phyloP scores from a whole-genome alignment of 371 early-diverging fungal genomes.

The Circinella minor region DNA sequence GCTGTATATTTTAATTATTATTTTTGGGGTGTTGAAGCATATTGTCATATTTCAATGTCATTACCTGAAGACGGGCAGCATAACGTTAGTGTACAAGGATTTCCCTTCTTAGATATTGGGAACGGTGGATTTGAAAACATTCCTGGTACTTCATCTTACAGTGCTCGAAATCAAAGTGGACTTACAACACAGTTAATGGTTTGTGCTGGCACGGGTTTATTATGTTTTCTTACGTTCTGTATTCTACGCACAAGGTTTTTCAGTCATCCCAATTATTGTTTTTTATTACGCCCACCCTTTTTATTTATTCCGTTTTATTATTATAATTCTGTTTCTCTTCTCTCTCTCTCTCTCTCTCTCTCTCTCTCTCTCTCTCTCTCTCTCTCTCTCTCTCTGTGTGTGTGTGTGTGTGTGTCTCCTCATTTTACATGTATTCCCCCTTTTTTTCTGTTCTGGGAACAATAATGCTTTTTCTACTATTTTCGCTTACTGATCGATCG shows the following conservation, averaged over 20 bases:
- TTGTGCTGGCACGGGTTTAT: constrained; percentile 43
- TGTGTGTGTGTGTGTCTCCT: too few species aligned
- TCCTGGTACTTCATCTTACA: constrained; percentile 18
- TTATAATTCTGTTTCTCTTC: too few species aligned
- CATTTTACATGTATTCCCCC: too few species aligned
- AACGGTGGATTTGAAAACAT: constrained; percentile 11
- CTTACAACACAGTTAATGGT: constrained; percentile 47
- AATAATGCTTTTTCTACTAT: neutral
- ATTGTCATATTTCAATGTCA: neutral
- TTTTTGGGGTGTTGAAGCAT: too few species aligned
- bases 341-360: too few species aligned
- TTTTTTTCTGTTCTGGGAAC: too few species aligned
- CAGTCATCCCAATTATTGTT: neutral
- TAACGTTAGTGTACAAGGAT: neutral
- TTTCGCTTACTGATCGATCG: neutral
- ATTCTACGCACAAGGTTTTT: constrained; percentile 50
- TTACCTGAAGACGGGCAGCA: neutral
- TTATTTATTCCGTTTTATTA: neutral
- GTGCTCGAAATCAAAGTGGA: constrained; percentile 33
- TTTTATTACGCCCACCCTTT: too few species aligned
- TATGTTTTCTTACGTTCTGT: constrained; percentile 58
- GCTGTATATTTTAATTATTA: neutral
- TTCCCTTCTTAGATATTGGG: constrained; percentile 13
- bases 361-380: too few species aligned
- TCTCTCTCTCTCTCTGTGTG: too few species aligned